Percentiles rank a stretch among this genome's conserved stretches.
Conservation (phyloP, 352 stramenopile species). For the Phytophthora citrophthora region DNA sequence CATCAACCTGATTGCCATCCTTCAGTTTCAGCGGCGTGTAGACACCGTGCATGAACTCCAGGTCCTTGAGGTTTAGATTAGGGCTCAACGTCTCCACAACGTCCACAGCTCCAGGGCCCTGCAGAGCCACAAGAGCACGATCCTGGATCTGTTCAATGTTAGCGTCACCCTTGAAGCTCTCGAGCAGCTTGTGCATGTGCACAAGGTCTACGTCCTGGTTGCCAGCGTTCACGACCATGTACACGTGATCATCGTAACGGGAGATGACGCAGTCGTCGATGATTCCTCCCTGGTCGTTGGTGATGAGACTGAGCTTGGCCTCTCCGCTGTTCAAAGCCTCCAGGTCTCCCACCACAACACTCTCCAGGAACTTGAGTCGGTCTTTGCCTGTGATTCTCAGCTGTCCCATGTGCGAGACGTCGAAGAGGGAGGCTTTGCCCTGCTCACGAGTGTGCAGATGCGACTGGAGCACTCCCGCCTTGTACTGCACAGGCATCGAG, state of each 20-base stretch:
- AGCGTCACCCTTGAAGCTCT: conserved; percentile 91
- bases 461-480: conserved; percentile 95
- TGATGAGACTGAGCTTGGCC: conserved; percentile 95
- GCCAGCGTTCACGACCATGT: conserved; percentile 98
- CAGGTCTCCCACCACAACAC: conserved; percentile 96
- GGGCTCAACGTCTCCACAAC: conserved; percentile 89
- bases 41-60: conserved; percentile 97
- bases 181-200: conserved; percentile 92
- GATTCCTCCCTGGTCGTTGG: conserved; percentile 96
- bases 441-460: conserved; percentile 80
- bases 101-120: conserved; percentile 92
- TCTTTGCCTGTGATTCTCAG: conserved; percentile 93
- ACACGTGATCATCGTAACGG: conserved; percentile 93
- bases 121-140: conserved; percentile 95
- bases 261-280: conserved; percentile 99
- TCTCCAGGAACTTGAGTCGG: conserved; percentile 96
- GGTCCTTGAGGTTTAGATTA: conserved; percentile 89
- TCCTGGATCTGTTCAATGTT: conserved; percentile 94
- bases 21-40: conserved; percentile 79
- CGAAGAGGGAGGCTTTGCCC: conserved; percentile 94
- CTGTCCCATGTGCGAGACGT: conserved; percentile 99
- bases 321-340: conserved; percentile 82
- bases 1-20: conserved; percentile 68
- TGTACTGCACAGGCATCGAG: conserved; percentile 97
- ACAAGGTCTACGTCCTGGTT: conserved; percentile 96